These are phyloP conservation scores for Herpotrichia juniperi DNA, from an alignment of 2,329 filamentous ascomycete species.

Conservation along the genomic window DNA sequence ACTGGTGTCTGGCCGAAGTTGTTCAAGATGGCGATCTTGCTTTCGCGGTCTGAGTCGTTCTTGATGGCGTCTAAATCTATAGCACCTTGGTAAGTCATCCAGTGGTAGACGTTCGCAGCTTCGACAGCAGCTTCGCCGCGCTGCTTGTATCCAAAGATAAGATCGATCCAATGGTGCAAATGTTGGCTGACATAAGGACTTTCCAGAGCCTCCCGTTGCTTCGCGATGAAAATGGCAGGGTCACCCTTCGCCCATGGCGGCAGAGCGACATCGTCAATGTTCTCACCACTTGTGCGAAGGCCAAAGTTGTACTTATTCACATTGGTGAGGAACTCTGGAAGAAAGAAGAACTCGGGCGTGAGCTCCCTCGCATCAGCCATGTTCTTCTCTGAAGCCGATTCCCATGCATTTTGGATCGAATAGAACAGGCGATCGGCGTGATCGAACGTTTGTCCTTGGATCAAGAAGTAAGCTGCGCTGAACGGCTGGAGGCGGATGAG, in stretches of 20 bases:
- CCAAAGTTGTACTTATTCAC: conserved; percentile 96
- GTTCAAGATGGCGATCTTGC: conserved; percentile 95
- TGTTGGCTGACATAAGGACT: conserved; percentile 90
- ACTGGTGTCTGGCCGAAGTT: conserved; percentile 98
- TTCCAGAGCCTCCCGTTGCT: conserved; percentile 93
- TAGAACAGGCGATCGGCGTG: conserved; percentile 96
- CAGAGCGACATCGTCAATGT: conserved; percentile 85
- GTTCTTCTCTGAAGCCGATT: conserved; percentile 84
- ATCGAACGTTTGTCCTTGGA: conserved; percentile 96
- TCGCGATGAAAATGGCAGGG: conserved; percentile 91
- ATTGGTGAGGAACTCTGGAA: conserved; percentile 94
- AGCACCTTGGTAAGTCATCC: conserved; percentile 91
- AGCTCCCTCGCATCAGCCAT: conserved; percentile 94
- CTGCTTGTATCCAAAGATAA: conserved; percentile 94
- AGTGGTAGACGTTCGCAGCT: conserved; percentile 92
- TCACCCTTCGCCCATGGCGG: conserved; percentile 97
- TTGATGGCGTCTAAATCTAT: conserved; percentile 90
- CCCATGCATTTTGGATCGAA: conserved; percentile 89
- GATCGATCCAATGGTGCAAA: conserved; percentile 92
- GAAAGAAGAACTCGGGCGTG: conserved; percentile 95
- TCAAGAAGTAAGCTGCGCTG: conserved; percentile 89
- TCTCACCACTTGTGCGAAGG: conserved; percentile 76
- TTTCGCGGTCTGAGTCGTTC: conserved; percentile 83
- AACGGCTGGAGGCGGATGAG: conserved; percentile 94
- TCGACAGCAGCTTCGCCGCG: conserved; percentile 90